Percentiles rank a stretch among this genome's conserved stretches.
phyloP scores from a whole-genome alignment of 768 basidiomycete genomes.

The Hericium rajendrae region DNA sequence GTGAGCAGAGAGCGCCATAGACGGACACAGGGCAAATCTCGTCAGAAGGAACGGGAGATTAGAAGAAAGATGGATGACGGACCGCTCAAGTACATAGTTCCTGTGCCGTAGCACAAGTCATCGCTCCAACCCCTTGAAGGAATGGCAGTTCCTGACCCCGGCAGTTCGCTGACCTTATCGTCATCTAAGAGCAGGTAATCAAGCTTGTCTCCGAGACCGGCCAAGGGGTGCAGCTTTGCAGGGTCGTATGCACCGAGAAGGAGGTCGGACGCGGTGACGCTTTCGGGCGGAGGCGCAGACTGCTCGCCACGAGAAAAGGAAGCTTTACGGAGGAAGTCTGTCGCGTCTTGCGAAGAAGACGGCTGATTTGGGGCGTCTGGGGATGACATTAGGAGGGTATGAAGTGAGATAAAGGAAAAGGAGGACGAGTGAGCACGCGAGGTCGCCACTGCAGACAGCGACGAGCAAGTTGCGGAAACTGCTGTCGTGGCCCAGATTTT shows the following conservation, averaged over 20 bases:
- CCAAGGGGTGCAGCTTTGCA: constrained; percentile 86
- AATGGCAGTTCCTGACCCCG: constrained; percentile 84
- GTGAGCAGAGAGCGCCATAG: constrained; percentile 34
- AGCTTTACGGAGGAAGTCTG: constrained; percentile 13
- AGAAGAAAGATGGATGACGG: constrained; percentile 29
- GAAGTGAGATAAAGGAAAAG: neutral
- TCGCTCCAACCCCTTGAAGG: constrained; percentile 98
- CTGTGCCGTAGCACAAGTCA: constrained; percentile 98
- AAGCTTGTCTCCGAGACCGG: constrained; percentile 83
- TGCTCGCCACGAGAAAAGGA: constrained; percentile 21
- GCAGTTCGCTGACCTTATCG: constrained; percentile 86
- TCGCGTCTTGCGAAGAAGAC: constrained; percentile 1
- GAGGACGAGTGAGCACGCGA: neutral
- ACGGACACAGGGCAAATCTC: constrained; percentile 29
- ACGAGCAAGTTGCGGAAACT: neutral
- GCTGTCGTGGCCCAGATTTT: constrained; percentile 1
- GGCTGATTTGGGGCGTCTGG: neutral
- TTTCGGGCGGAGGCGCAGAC: constrained; percentile 36
- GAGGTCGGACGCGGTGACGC: constrained; percentile 79
- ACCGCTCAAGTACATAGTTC: constrained; percentile 98
- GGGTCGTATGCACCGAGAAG: constrained; percentile 86
- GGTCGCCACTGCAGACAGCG: constrained; percentile 2
- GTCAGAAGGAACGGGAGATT: constrained; percentile 18
- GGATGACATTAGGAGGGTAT: constrained; percentile 8
- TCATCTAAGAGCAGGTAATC: constrained; percentile 96